Percentiles rank a stretch among this genome's conserved stretches.
These are phyloP conservation scores for Aspergillus terreus DNA, from an alignment of 2,329 filamentous ascomycete species.

Conservation along the genomic window DNA sequence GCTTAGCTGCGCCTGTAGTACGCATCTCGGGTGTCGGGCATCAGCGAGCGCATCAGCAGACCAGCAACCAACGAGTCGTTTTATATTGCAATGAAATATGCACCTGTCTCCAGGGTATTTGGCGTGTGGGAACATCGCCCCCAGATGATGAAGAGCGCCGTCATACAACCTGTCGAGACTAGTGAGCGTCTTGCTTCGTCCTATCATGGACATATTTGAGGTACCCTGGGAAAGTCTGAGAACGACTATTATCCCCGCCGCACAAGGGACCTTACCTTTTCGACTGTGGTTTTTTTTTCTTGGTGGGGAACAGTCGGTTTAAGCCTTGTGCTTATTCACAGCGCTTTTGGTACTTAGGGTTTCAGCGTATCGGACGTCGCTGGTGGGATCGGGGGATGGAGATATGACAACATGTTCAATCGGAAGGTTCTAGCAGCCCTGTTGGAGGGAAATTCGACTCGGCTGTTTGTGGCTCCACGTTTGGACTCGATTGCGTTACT, in stretches of 20 bases:
- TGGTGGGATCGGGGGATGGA: background rate
- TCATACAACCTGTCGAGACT: background rate
- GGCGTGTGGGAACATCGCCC: background rate
- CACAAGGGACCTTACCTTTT: background rate
- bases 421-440: background rate
- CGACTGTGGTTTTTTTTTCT: background rate
- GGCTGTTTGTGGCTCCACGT: background rate
- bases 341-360: background rate
- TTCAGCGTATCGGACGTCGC: background rate
- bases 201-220: conserved; percentile 1
- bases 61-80: conserved; percentile 33
- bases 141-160: conserved; percentile 3
- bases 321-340: background rate
- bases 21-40: conserved; percentile 27
- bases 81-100: background rate
- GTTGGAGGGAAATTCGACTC: background rate
- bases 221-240: conserved; percentile 7
- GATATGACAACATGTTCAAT: background rate
- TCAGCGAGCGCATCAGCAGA: conserved; percentile 55
- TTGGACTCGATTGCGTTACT: background rate
- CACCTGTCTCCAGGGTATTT: background rate
- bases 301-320: background rate
- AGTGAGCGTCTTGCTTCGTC: background rate
- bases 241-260: background rate
- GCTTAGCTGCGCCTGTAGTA: conserved; percentile 23